Conservation (phyloP, 768 basidiomycete species). For the Krasilnikovozyma curviuscula region DNA sequence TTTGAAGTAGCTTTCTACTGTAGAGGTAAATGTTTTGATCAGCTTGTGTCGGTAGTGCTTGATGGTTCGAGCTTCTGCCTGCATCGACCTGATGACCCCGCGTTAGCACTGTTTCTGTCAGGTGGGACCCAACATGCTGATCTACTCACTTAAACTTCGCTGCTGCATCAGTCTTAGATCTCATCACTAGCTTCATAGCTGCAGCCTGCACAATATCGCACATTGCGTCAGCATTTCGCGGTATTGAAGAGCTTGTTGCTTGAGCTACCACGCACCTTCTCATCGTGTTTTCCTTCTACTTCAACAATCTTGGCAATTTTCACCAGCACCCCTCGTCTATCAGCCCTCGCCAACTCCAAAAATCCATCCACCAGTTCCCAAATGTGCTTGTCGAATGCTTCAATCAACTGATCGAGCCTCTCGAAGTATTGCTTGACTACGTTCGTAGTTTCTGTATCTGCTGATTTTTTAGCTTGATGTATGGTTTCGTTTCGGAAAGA, state of each 20-base stretch:
- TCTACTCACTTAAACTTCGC: constrained; percentile 21
- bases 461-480: constrained; percentile 68
- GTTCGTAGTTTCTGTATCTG: constrained; percentile 41
- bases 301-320: constrained; percentile 84
- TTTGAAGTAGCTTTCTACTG: constrained; percentile 53
- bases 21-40: constrained; percentile 54
- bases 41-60: constrained; percentile 91
- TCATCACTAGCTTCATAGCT: constrained; percentile 82
- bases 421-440: constrained; percentile 16
- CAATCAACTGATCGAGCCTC: constrained; percentile 49
- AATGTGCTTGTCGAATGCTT: constrained; percentile 69
- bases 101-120: background rate
- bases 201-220: constrained; percentile 42
- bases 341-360: constrained; percentile 45
- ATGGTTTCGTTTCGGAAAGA: constrained; percentile 84
- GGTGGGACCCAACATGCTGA: background rate
- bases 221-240: background rate
- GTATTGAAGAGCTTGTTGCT: background rate
- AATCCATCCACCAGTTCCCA: constrained; percentile 30
- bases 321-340: constrained; percentile 69
- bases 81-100: constrained; percentile 54
- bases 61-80: constrained; percentile 75
- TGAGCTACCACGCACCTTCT: constrained; percentile 45
- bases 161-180: constrained; percentile 79
- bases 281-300: constrained; percentile 76